These are phyloP conservation scores for Penicillium brasilianum DNA, from an alignment of 2,329 filamentous ascomycete genomes.

Conservation along the genomic window DNA sequence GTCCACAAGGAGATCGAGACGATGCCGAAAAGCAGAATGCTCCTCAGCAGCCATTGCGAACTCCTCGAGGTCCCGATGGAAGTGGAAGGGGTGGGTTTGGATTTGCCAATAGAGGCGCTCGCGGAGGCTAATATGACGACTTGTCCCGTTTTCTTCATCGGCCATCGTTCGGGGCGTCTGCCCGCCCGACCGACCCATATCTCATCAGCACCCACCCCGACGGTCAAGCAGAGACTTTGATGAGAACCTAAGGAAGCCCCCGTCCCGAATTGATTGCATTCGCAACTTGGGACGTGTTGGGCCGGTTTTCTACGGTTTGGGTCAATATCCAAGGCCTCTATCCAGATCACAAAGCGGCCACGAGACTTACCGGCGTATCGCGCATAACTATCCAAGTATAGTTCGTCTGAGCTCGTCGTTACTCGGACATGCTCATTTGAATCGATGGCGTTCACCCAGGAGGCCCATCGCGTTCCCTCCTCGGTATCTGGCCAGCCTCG, in stretches of 20 bases:
- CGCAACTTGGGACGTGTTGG: conserved; percentile 62
- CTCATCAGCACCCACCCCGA: background rate
- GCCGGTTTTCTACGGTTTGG: conserved; percentile 59
- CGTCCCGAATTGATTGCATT: conserved; percentile 64
- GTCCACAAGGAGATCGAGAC: conserved; percentile 42
- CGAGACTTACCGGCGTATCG: conserved; percentile 60
- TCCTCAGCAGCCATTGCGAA: conserved; percentile 67
- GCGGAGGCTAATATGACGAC: conserved; percentile 33
- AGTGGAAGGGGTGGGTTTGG: conserved; percentile 79
- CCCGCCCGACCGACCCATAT: background rate
- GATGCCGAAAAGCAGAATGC: conserved; percentile 42
- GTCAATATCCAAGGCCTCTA: conserved; percentile 13
- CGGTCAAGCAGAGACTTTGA: background rate
- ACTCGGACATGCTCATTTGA: conserved; percentile 64
- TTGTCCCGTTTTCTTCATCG: conserved; percentile 5
- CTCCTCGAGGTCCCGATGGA: conserved; percentile 77
- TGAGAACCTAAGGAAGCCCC: conserved; percentile 51
- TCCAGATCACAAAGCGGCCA: background rate
- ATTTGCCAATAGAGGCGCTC: conserved; percentile 70
- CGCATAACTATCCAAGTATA: conserved; percentile 72
- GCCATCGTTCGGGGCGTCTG: background rate
- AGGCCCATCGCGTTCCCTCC: conserved; percentile 67
- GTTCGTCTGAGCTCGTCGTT: conserved; percentile 69
- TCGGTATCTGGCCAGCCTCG: conserved; percentile 69
- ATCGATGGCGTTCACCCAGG: conserved; percentile 74